A percentile compares a stretch with the other conserved stretches of the same genome.
Conservation (phyloP, 2,329 filamentous ascomycete species). For the Cytospora piceicola region DNA sequence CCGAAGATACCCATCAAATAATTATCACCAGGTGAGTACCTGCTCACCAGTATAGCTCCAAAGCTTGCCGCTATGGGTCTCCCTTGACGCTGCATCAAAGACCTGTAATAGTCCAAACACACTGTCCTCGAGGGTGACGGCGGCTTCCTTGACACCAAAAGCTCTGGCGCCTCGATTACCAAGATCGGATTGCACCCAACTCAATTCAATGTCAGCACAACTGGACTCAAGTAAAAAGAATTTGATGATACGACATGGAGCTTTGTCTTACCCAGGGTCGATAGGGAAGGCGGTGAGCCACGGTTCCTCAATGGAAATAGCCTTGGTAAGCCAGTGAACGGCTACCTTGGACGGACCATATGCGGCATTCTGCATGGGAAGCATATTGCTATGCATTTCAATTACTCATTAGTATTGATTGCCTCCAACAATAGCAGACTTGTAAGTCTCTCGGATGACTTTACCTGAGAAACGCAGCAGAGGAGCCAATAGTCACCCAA, state of each 20-base stretch:
- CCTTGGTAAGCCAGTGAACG: slow-evolving; percentile 38
- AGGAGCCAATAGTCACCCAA: neutral
- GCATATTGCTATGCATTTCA: neutral
- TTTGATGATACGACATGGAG: too few relatives aligned
- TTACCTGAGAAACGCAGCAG: neutral
- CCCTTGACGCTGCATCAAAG: too few relatives aligned
- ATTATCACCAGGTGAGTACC: too few relatives aligned
- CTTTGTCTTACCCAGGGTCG: slow-evolving; percentile 27
- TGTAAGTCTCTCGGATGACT: neutral
- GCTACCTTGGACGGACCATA: slow-evolving; percentile 51
- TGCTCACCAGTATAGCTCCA: too few relatives aligned
- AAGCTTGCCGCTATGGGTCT: too few relatives aligned
- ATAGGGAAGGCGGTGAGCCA: slow-evolving; percentile 41
- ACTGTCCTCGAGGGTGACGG: neutral
- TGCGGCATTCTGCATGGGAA: slow-evolving; percentile 38
- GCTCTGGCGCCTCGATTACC: slow-evolving; percentile 1
- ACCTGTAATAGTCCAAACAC: too few relatives aligned
- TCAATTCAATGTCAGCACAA: neutral
- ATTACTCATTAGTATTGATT: too few relatives aligned
- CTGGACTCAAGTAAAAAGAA: too few relatives aligned
- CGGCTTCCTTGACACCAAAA: slow-evolving; percentile 25
- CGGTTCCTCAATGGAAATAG: slow-evolving; percentile 40
- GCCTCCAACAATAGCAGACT: slow-evolving; percentile 32
- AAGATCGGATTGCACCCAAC: slow-evolving; percentile 10
- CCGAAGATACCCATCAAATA: too few relatives aligned